These are phyloP conservation scores for Cichorium intybus DNA, from an alignment of 140 eudicot genomes.

Conservation along the genomic window DNA sequence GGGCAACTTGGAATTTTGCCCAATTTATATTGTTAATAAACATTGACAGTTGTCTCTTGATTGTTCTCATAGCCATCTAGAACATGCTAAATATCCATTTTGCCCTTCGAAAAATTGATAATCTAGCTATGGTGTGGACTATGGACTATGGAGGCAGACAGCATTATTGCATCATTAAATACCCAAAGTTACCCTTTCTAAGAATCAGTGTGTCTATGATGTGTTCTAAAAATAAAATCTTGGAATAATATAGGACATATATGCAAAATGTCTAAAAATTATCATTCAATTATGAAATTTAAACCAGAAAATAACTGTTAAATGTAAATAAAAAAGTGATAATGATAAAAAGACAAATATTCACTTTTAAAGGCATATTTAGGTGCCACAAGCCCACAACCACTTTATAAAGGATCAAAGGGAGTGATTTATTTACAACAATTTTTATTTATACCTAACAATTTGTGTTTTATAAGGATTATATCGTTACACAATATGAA, in stretches of 20 bases:
- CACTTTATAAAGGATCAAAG: too few species aligned
- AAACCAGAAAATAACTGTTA: too few species aligned
- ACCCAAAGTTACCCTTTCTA: background rate
- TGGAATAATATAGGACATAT: background rate
- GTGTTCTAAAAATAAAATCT: background rate
- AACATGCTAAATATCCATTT: constrained; percentile 5
- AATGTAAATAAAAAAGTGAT: too few species aligned
- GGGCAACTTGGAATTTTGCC: constrained; percentile 14
- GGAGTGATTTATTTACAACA: too few species aligned
- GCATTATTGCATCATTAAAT: background rate
- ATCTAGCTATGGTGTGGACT: background rate
- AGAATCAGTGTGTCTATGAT: background rate
- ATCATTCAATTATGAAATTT: too few species aligned
- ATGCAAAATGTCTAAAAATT: too few species aligned
- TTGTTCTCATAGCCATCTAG: background rate
- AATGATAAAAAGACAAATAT: too few species aligned
- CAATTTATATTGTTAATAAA: constrained; percentile 12
- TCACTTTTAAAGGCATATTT: too few species aligned
- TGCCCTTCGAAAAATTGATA: constrained; percentile 16
- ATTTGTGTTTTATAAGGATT: too few species aligned
- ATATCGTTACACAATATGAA: too few species aligned
- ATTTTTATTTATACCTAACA: too few species aligned
- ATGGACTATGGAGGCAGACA: background rate
- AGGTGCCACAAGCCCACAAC: too few species aligned
- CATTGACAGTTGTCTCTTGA: constrained; percentile 33